phyloP scores from a whole-genome alignment of 345 rosid species.

The Linum lewisii region DNA sequence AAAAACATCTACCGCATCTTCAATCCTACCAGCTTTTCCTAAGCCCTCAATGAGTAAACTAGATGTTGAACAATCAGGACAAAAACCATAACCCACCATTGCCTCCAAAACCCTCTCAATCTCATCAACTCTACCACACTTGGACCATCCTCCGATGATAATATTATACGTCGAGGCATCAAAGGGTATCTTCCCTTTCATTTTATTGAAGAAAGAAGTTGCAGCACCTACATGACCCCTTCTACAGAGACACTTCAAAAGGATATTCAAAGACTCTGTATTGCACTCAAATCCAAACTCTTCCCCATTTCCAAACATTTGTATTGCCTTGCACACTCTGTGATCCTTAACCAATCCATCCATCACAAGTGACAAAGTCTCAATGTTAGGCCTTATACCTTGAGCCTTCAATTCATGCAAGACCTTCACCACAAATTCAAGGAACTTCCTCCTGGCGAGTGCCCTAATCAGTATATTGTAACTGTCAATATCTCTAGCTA shows the following conservation, averaged over 20 bases:
- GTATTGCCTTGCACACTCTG: slow-evolving; percentile 42
- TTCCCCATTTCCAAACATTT: slow-evolving; percentile 38
- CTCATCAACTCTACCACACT: slow-evolving; percentile 44
- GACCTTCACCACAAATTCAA: slow-evolving; percentile 36
- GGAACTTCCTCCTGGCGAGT: slow-evolving; percentile 62
- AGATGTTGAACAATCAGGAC: slow-evolving; percentile 45
- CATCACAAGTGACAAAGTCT: slow-evolving; percentile 44
- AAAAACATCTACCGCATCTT: slow-evolving; percentile 55
- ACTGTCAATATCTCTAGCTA: slow-evolving; percentile 33
- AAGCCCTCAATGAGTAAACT: slow-evolving; percentile 57
- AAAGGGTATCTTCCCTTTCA: slow-evolving; percentile 41
- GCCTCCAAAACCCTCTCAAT: slow-evolving; percentile 50
- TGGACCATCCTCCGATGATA: slow-evolving; percentile 70
- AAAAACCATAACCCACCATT: slow-evolving; percentile 49
- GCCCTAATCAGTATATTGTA: slow-evolving; percentile 55
- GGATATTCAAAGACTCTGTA: slow-evolving; percentile 51
- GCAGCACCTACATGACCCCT: slow-evolving; percentile 70
- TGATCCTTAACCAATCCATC: slow-evolving; percentile 48
- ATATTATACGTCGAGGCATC: slow-evolving; percentile 47
- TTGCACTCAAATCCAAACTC: slow-evolving; percentile 42
- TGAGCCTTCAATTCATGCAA: slow-evolving; percentile 32
- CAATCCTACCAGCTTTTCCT: slow-evolving; percentile 65
- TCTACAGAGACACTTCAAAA: slow-evolving; percentile 53
- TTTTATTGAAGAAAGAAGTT: slow-evolving; percentile 37
- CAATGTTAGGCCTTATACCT: slow-evolving; percentile 28